Evolutionary conservation across 129 eudicot species (phyloP).

Genomic region (Erigeron canadensis): DNA sequence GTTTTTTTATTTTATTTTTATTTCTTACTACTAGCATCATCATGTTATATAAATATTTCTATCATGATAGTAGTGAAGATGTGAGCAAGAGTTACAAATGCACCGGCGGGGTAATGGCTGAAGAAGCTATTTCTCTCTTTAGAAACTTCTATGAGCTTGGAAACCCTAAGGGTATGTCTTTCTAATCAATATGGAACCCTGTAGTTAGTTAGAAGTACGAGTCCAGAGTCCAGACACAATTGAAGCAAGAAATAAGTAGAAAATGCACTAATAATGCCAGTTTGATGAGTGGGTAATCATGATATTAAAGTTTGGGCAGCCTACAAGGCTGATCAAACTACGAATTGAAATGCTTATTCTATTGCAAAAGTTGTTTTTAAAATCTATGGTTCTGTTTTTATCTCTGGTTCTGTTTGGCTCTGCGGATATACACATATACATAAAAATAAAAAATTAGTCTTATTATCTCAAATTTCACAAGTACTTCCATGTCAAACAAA

Average conservation of each 20-base stretch:
- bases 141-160: constrained; percentile 88
- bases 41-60: neutral
- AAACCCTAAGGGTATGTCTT: constrained; percentile 72
- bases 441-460: neutral
- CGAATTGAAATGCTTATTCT: neutral
- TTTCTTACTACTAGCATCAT: neutral
- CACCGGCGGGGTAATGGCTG: constrained; percentile 83
- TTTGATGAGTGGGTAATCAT: neutral
- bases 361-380: neutral
- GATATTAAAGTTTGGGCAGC: neutral
- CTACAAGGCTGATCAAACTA: neutral
- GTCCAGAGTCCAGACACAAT: neutral
- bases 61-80: constrained; percentile 33
- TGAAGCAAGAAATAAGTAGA: neutral
- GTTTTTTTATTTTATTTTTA: neutral
- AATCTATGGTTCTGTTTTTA: neutral
- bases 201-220: neutral
- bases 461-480: neutral
- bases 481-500: neutral
- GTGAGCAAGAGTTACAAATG: constrained; percentile 58
- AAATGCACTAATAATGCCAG: neutral
- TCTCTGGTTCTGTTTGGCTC: neutral
- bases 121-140: constrained; percentile 73
- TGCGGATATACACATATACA: neutral
- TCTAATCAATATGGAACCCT: neutral